Conservation (phyloP, 176 grass and related monocot species). For the Cenchrus fungigraminus region DNA sequence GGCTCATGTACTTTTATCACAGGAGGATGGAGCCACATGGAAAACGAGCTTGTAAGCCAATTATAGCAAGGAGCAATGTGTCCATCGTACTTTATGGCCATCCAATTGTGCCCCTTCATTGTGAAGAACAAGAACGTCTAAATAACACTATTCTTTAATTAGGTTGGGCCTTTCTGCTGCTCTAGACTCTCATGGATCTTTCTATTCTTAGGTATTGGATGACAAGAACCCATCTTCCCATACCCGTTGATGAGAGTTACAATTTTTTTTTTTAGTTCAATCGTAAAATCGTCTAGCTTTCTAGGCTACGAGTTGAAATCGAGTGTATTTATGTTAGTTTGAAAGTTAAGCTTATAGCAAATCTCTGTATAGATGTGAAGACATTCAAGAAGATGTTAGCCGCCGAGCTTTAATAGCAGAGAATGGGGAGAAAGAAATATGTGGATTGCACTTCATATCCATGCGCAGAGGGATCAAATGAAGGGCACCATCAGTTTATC, state of each 20-base stretch:
- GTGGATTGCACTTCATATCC: slow-evolving; percentile 6
- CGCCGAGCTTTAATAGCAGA: slow-evolving; percentile 20
- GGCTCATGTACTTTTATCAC: no score
- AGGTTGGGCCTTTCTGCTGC: background rate
- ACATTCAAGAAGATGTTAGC: slow-evolving; percentile 22
- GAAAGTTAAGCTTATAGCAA: background rate
- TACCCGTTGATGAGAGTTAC: background rate
- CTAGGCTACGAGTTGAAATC: background rate
- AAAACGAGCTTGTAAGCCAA: background rate
- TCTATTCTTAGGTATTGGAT: slow-evolving; percentile 31
- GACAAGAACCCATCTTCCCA: background rate
- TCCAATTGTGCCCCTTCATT: background rate
- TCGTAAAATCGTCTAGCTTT: background rate
- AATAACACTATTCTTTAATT: slow-evolving; percentile 34
- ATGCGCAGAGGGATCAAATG: background rate
- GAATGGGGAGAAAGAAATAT: slow-evolving; percentile 24
- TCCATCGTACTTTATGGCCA: background rate
- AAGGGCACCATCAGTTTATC: background rate
- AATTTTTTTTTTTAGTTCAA: background rate
- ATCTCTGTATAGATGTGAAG: background rate
- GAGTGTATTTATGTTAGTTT: background rate
- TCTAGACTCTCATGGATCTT: background rate
- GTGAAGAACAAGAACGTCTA: slow-evolving; percentile 18
- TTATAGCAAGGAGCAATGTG: slow-evolving; percentile 17
- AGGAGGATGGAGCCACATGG: no score